Percentiles rank a stretch among this genome's conserved stretches.
These are phyloP conservation scores for Chytridiales sp. DNA, from an alignment of 371 early-diverging fungal genomes.

Conservation along the genomic window DNA sequence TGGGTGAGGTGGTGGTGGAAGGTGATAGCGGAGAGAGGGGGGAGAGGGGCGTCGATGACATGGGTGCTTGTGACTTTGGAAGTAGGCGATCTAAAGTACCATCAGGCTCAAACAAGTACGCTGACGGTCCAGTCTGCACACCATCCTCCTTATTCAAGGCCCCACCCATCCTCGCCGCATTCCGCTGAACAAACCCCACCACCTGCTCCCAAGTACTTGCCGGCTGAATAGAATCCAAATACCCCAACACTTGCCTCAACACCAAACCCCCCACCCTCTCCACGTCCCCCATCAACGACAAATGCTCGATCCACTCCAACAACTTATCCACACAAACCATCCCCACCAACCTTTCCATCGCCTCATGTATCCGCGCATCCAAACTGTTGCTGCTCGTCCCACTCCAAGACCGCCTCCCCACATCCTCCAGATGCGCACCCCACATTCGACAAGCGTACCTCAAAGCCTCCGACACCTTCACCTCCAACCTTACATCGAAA, in stretches of 20 bases:
- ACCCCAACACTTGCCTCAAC: no score
- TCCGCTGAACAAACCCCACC: conserved; percentile 16
- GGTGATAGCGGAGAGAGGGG: background rate
- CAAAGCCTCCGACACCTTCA: conserved; percentile 16
- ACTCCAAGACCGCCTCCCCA: no score
- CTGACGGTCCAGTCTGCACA: background rate
- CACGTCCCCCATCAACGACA: conserved; percentile 17
- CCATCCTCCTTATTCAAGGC: background rate
- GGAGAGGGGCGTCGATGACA: background rate
- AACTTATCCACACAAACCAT: conserved; percentile 21
- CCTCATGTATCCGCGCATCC: conserved; percentile 1
- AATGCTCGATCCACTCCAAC: conserved; percentile 31
- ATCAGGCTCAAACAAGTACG: background rate
- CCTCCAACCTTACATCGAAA: conserved; percentile 7
- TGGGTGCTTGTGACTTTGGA: background rate
- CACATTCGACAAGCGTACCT: conserved; percentile 15
- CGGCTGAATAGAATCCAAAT: conserved; percentile 8
- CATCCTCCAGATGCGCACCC: conserved; percentile 10
- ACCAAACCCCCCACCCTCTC: no score
- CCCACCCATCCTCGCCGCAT: background rate
- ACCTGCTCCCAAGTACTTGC: background rate
- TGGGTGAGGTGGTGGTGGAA: no score
- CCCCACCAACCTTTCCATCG: conserved; percentile 14
- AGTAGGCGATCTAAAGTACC: background rate
- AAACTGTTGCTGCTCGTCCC: background rate